A percentile compares a stretch with the other conserved stretches of the same genome.
Evolutionary conservation across 495 filamentous ascomycete species (phyloP).

Genomic region (Daldinia bambusicola): DNA sequence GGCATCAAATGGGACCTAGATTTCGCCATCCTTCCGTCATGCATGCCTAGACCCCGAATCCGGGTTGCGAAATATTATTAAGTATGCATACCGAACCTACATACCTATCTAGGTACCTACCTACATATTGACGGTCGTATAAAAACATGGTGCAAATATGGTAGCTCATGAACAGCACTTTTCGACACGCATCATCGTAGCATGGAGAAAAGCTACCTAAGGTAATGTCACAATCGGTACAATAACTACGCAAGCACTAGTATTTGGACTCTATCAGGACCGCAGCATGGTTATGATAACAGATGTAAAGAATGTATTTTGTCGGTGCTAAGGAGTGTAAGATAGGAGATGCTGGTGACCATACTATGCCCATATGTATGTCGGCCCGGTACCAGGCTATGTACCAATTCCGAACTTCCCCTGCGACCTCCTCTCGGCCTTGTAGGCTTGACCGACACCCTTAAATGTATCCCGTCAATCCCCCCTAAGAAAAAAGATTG

Average conservation of each 20-base stretch:
- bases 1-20: slow-evolving; percentile 32
- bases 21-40: slow-evolving; percentile 25
- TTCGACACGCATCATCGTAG: too few species aligned
- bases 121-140: background rate
- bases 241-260: background rate
- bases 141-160: background rate
- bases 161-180: background rate
- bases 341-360: too few species aligned
- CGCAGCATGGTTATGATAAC: too few species aligned
- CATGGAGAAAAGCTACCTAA: background rate
- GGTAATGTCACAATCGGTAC: background rate
- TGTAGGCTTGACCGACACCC: background rate
- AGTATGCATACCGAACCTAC: too few species aligned
- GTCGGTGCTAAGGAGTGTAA: too few species aligned
- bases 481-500: too few species aligned
- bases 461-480: too few species aligned
- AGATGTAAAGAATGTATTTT: background rate
- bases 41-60: background rate
- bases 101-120: background rate
- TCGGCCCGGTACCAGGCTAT: background rate
- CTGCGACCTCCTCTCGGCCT: background rate
- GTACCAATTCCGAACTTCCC: background rate
- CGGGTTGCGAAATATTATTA: background rate
- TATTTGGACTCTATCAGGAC: background rate
- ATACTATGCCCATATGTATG: background rate